Percentiles rank a stretch among this genome's conserved stretches.
Conservation (phyloP, 495 filamentous ascomycete genomes). For the Penicillium cosmopolitanum region DNA sequence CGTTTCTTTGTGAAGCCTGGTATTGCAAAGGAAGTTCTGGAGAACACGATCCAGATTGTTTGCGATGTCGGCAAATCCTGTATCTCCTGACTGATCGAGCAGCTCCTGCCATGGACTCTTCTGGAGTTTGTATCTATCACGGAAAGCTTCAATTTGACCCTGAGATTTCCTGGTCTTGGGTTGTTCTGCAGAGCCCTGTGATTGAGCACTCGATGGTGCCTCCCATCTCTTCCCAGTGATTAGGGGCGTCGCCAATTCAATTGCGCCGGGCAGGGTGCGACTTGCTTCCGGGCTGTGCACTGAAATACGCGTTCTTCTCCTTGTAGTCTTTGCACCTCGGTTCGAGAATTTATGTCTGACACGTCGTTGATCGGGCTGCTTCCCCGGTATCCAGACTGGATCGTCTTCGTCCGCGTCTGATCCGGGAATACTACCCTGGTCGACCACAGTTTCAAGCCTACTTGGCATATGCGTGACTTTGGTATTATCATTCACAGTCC, state of each 20-base stretch:
- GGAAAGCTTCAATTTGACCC: slow-evolving; percentile 20
- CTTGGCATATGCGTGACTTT: slow-evolving; percentile 7
- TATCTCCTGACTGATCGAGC: slow-evolving; percentile 39
- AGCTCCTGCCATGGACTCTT: slow-evolving; percentile 47
- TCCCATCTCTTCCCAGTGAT: slow-evolving; percentile 44
- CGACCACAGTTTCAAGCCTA: background rate
- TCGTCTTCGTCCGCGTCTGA: slow-evolving; percentile 48
- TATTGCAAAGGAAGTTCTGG: slow-evolving; percentile 44
- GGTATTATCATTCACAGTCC: slow-evolving; percentile 11
- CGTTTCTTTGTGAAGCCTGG: slow-evolving; percentile 20
- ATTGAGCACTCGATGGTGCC: slow-evolving; percentile 19
- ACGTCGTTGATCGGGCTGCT: slow-evolving; percentile 37
- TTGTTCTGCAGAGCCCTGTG: slow-evolving; percentile 12
- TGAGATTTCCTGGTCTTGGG: background rate
- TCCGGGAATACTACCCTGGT: slow-evolving; percentile 21
- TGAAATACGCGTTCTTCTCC: slow-evolving; percentile 35
- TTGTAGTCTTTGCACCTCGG: slow-evolving; percentile 30
- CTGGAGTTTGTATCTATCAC: slow-evolving; percentile 30
- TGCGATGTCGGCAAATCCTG: slow-evolving; percentile 42
- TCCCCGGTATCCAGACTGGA: slow-evolving; percentile 50
- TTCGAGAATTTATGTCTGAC: slow-evolving; percentile 44
- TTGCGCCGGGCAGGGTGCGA: slow-evolving; percentile 47
- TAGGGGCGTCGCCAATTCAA: slow-evolving; percentile 50
- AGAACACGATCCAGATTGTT: slow-evolving; percentile 42
- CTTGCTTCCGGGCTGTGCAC: slow-evolving; percentile 45